Conservation (phyloP, 805 yeast genomes). For the Metschnikowia gelsemii region DNA sequence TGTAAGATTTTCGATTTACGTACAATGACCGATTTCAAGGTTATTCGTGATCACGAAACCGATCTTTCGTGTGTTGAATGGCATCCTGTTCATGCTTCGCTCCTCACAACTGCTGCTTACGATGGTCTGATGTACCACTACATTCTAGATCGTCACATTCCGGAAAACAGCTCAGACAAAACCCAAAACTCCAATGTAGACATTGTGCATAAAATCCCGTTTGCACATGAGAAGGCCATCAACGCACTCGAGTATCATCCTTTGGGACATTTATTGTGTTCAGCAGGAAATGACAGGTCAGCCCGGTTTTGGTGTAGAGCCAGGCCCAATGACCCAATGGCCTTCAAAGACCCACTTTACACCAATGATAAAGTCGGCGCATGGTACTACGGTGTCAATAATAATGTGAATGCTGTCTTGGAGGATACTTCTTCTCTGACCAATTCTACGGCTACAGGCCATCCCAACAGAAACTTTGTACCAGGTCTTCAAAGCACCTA, state of each 20-base stretch:
- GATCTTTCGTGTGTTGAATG: constrained; percentile 86
- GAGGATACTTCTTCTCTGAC: constrained; percentile 14
- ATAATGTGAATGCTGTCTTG: constrained; percentile 42
- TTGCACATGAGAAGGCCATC: constrained; percentile 92
- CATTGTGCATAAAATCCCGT: constrained; percentile 68
- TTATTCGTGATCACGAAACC: constrained; percentile 74
- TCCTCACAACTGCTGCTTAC: constrained; percentile 82
- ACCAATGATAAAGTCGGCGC: constrained; percentile 61
- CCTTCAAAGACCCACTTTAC: constrained; percentile 79
- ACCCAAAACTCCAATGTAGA: constrained; percentile 26
- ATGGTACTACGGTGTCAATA: constrained; percentile 51
- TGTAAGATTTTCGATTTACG: constrained; percentile 86
- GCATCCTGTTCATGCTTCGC: constrained; percentile 85
- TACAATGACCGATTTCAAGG: constrained; percentile 72
- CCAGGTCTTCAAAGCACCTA: constrained; percentile 18
- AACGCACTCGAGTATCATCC: constrained; percentile 93
- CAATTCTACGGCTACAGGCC: constrained; percentile 1
- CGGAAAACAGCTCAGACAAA: constrained; percentile 28
- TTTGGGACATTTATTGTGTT: constrained; percentile 82
- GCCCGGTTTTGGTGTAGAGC: constrained; percentile 94
- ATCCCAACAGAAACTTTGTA: constrained; percentile 7
- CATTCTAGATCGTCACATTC: constrained; percentile 52
- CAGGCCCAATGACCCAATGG: constrained; percentile 82
- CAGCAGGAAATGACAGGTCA: constrained; percentile 92
- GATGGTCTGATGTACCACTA: constrained; percentile 86